These are phyloP conservation scores for Taphrina populina DNA, from an alignment of 1,139 yeast species.

Conservation along the genomic window DNA sequence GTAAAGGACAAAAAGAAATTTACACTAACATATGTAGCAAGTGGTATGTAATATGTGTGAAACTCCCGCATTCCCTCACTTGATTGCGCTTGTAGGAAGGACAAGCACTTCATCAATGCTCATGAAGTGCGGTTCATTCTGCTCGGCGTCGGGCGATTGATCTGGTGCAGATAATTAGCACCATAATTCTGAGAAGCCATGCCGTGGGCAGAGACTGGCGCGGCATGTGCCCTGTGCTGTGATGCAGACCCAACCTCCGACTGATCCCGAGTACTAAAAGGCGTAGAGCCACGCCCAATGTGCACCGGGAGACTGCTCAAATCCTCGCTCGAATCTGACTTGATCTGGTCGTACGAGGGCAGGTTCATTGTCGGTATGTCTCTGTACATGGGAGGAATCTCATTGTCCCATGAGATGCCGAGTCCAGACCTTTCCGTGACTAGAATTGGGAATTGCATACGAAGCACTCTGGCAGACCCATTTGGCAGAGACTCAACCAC, in stretches of 20 bases:
- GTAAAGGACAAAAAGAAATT: too few species aligned
- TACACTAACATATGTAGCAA: too few species aligned
- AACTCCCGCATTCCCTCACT: too few species aligned
- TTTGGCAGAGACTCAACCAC: slow-evolving; percentile 52
- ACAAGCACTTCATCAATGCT: too few species aligned
- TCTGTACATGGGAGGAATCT: slow-evolving; percentile 93
- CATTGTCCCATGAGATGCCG: slow-evolving; percentile 98
- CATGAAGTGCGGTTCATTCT: too few species aligned
- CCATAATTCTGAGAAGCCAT: slow-evolving; percentile 2
- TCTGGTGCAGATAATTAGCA: slow-evolving; percentile 11
- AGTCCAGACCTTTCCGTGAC: slow-evolving; percentile 89
- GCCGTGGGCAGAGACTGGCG: not conserved
- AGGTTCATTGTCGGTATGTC: slow-evolving; percentile 66
- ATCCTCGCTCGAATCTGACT: slow-evolving; percentile 24
- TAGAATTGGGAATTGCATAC: slow-evolving; percentile 86
- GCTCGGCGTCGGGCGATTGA: slow-evolving; percentile 11
- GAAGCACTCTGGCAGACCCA: slow-evolving; percentile 75
- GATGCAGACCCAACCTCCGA: slow-evolving; percentile 8
- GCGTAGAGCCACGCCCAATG: slow-evolving; percentile 27
- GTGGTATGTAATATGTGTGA: too few species aligned
- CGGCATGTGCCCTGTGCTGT: slow-evolving; percentile 7
- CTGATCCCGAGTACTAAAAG: slow-evolving; percentile 4
- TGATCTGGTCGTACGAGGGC: slow-evolving; percentile 49
- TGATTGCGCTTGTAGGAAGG: too few species aligned
- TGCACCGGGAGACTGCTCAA: slow-evolving; percentile 11